Evolutionary conservation across 1,284 basidiomycete species (phyloP).

Genomic region (Xanthoconium separans): DNA sequence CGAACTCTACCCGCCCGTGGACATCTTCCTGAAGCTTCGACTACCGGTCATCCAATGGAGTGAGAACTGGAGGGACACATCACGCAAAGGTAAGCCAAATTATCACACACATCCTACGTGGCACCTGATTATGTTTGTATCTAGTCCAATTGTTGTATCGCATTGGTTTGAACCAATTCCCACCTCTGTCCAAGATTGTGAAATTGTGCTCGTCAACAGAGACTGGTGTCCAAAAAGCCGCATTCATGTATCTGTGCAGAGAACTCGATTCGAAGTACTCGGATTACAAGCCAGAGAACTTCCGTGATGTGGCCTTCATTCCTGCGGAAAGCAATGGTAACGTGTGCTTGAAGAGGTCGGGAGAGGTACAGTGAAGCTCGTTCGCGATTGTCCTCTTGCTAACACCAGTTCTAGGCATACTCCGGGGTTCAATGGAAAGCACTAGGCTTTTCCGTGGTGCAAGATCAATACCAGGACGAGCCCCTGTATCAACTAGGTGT

Average conservation of each 20-base stretch:
- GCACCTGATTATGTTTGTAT: not conserved
- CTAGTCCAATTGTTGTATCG: conserved; percentile 1
- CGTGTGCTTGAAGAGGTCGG: not conserved
- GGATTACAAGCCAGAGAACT: not conserved
- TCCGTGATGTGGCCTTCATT: conserved; percentile 1
- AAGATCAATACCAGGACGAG: not conserved
- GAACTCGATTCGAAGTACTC: not conserved
- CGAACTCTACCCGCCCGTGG: conserved; percentile 1
- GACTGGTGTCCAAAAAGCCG: not conserved
- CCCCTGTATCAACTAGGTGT: not conserved
- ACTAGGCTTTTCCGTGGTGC: conserved; percentile 3
- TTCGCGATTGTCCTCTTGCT: not conserved
- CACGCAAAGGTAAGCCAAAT: not conserved
- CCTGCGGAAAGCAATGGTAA: not conserved
- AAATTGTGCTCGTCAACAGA: not conserved
- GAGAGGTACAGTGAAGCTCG: not conserved
- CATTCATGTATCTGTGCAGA: not conserved
- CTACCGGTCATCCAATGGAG: conserved; percentile 2
- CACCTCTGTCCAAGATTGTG: not conserved
- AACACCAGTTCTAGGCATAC: not conserved
- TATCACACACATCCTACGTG: not conserved
- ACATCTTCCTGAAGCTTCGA: not conserved
- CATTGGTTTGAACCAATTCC: conserved; percentile 1
- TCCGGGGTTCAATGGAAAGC: not conserved
- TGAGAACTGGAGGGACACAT: not conserved